A percentile compares a stretch with the other conserved stretches of the same genome.
These are phyloP conservation scores for Leucosporidium yakuticum DNA, from an alignment of 768 basidiomycete species.

Conservation along the genomic window DNA sequence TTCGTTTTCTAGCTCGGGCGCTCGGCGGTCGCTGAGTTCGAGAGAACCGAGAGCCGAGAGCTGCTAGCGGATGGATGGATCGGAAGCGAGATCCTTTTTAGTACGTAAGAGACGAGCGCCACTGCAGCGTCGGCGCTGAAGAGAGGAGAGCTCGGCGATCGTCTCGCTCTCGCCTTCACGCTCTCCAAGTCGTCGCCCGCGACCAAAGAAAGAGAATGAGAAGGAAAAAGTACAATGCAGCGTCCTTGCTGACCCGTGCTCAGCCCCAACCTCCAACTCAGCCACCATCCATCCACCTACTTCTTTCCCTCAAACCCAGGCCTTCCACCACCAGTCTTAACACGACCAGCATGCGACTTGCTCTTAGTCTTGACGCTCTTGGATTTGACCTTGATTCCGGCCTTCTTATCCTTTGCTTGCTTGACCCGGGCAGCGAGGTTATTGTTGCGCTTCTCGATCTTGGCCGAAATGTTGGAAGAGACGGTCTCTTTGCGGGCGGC, in stretches of 20 bases:
- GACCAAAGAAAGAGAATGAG: too few species aligned
- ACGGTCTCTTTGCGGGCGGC: constrained; percentile 77
- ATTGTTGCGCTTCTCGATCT: constrained; percentile 82
- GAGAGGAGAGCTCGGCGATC: neutral
- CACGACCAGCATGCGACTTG: constrained; percentile 28
- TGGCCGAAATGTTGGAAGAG: constrained; percentile 66
- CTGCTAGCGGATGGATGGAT: too few species aligned
- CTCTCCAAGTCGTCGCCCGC: neutral
- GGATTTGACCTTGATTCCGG: constrained; percentile 42
- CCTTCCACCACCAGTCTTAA: neutral
- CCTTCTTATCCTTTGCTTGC: constrained; percentile 58
- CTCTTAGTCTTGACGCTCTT: neutral
- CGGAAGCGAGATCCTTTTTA: too few species aligned
- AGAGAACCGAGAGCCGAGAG: too few species aligned
- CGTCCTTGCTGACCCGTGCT: neutral
- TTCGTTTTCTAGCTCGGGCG: too few species aligned
- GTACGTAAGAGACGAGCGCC: too few species aligned
- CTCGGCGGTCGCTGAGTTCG: too few species aligned
- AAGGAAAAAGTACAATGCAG: too few species aligned
- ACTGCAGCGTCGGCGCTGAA: neutral
- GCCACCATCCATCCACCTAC: neutral
- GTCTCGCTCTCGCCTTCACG: neutral
- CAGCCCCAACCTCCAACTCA: neutral
- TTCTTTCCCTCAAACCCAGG: neutral
- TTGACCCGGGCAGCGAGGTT: constrained; percentile 85